Conservation (phyloP, 2,329 filamentous ascomycete genomes). For the Fusarium sp. region DNA sequence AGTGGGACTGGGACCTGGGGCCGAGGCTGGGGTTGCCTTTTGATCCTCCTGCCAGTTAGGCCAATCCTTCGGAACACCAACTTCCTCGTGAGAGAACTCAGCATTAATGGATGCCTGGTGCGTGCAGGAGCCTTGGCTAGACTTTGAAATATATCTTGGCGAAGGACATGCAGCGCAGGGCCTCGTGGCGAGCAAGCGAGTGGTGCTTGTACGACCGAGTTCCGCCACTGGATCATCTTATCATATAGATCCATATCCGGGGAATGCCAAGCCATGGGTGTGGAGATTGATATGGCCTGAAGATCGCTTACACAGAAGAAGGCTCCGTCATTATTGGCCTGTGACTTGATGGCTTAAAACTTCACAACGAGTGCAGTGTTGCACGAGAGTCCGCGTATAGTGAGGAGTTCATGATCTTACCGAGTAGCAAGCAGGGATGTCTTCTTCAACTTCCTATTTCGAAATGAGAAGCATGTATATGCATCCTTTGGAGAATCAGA, state of each 20-base stretch:
- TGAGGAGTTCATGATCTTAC: not conserved
- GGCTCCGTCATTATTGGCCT: not conserved
- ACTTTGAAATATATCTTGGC: not conserved
- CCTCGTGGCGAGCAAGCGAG: not conserved
- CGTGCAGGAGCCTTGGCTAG: not conserved
- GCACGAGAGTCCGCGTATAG: not conserved
- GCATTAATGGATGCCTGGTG: not conserved
- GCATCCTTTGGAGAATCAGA: not conserved
- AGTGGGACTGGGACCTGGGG: not conserved
- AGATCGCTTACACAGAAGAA: not conserved
- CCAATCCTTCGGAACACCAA: not conserved
- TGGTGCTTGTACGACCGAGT: not conserved
- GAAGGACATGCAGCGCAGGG: not conserved
- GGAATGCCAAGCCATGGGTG: not conserved
- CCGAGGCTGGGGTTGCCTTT: not conserved
- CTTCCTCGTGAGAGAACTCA: not conserved
- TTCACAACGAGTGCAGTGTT: not conserved
- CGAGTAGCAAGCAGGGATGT: not conserved
- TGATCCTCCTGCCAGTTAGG: not conserved
- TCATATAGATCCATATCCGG: not conserved
- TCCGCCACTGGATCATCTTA: not conserved
- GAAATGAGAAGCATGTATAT: not conserved
- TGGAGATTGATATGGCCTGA: not conserved
- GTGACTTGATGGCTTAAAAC: not conserved
- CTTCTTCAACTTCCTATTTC: not conserved